Evolutionary conservation across 176 grass and related monocot species (phyloP).

Genomic region (Oryza brachyantha): DNA sequence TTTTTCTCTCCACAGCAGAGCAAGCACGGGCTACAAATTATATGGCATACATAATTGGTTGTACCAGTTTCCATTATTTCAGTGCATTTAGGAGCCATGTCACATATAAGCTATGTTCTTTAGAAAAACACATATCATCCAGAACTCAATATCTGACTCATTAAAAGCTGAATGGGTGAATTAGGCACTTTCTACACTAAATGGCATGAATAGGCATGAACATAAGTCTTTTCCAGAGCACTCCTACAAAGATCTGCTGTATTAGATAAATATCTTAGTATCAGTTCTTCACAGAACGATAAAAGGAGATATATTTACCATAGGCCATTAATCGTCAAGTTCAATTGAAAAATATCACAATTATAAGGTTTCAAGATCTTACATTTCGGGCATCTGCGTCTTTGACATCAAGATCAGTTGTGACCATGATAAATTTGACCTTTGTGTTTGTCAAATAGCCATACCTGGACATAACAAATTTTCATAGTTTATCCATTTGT

Average conservation of each 20-base stretch:
- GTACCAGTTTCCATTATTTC: neutral
- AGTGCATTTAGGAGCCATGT: neutral
- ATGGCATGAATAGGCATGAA: neutral
- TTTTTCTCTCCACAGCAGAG: neutral
- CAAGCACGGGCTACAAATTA: neutral
- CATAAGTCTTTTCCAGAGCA: neutral
- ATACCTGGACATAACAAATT: constrained; percentile 54
- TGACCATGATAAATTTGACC: constrained; percentile 97
- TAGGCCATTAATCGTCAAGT: neutral
- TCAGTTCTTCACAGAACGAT: neutral
- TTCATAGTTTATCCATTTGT: neutral
- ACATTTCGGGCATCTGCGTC: constrained; percentile 96
- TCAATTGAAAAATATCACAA: neutral
- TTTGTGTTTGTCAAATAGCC: constrained; percentile 98
- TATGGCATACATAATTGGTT: neutral
- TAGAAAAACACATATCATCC: neutral
- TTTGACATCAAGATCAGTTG: constrained; percentile 91
- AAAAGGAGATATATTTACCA: neutral
- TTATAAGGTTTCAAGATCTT: constrained; percentile 41
- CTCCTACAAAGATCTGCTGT: neutral
- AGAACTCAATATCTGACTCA: neutral
- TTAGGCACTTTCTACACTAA: neutral
- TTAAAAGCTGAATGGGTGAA: neutral
- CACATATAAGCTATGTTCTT: neutral
- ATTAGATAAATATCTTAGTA: neutral